A percentile compares a stretch with the other conserved stretches of the same genome.
phyloP scores from a whole-genome alignment of 2,329 filamentous ascomycete species.

The Fusarium cyanostomum region DNA sequence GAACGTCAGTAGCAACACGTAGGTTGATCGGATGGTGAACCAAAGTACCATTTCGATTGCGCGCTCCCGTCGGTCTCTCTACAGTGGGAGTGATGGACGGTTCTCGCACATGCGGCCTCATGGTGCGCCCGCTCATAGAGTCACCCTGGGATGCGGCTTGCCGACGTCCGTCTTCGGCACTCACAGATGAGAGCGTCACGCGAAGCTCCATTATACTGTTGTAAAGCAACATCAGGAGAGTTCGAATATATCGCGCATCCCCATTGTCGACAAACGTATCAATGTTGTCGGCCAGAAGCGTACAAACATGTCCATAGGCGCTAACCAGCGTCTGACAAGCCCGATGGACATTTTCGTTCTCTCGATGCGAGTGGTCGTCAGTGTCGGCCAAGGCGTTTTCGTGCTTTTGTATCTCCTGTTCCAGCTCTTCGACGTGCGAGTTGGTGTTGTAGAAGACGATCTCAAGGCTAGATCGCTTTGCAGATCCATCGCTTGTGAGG shows the following conservation, averaged over 20 bases:
- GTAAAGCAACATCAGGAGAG: conserved; percentile 70
- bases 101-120: conserved; percentile 61
- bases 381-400: conserved; percentile 59
- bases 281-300: conserved; percentile 68
- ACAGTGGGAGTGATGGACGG: conserved; percentile 63
- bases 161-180: conserved; percentile 39
- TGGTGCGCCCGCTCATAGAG: conserved; percentile 55
- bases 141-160: conserved; percentile 23
- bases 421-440: conserved; percentile 71
- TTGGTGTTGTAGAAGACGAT: conserved; percentile 75
- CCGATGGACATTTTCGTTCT: conserved; percentile 71
- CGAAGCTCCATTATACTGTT: conserved; percentile 75
- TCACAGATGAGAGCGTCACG: conserved; percentile 57
- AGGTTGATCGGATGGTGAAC: conserved; percentile 63
- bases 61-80: conserved; percentile 53
- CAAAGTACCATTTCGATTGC: conserved; percentile 50
- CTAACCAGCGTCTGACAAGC: conserved; percentile 71
- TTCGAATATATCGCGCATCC: conserved; percentile 73
- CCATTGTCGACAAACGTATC: conserved; percentile 72
- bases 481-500: conserved; percentile 67
- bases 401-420: conserved; percentile 71
- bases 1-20: conserved; percentile 65
- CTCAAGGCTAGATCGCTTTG: conserved; percentile 71
- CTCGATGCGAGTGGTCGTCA: conserved; percentile 59
- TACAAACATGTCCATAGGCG: conserved; percentile 73